These are phyloP conservation scores for Stachybotrys elegans DNA, from an alignment of 2,329 filamentous ascomycete species.

Conservation along the genomic window DNA sequence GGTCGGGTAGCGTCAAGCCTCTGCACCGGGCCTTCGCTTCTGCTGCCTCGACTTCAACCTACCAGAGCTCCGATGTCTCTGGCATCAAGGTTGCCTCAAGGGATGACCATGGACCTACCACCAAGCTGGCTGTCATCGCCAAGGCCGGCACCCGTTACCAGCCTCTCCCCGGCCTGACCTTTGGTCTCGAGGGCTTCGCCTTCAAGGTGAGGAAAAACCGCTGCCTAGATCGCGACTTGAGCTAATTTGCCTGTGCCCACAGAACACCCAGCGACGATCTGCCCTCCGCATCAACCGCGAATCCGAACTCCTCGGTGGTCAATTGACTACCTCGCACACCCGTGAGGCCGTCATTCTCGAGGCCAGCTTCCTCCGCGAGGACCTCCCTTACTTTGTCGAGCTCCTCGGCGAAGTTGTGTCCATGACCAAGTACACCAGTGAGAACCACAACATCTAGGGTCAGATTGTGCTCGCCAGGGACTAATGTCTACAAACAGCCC, in stretches of 20 bases:
- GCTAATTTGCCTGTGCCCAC: conserved; percentile 41
- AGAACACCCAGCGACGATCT: conserved; percentile 85
- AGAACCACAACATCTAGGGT: conserved; percentile 26
- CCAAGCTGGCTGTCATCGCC: conserved; percentile 84
- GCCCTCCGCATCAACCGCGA: conserved; percentile 91
- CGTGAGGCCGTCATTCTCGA: conserved; percentile 89
- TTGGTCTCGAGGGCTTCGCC: conserved; percentile 89
- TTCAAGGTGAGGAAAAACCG: conserved; percentile 67
- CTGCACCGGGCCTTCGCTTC: conserved; percentile 54
- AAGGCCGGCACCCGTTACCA: conserved; percentile 95
- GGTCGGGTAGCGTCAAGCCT: conserved; percentile 51
- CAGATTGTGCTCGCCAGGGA: conserved; percentile 3
- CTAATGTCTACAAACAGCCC: conserved; percentile 49
- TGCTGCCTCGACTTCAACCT: conserved; percentile 66
- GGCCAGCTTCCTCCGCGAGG: conserved; percentile 90
- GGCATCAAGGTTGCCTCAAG: conserved; percentile 91
- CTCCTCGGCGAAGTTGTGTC: conserved; percentile 87
- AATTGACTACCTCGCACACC: conserved; percentile 82
- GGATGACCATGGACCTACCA: conserved; percentile 82
- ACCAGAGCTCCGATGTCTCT: conserved; percentile 78
- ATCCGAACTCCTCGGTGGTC: conserved; percentile 88
- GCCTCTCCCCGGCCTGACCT: conserved; percentile 80
- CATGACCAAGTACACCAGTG: conserved; percentile 79
- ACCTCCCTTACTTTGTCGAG: conserved; percentile 97
- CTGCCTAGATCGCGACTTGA: conserved; percentile 19